Base-by-base conservation (phyloP, 169 alveolate genomes). In the Cryptosporidium meleagridis region DNA sequence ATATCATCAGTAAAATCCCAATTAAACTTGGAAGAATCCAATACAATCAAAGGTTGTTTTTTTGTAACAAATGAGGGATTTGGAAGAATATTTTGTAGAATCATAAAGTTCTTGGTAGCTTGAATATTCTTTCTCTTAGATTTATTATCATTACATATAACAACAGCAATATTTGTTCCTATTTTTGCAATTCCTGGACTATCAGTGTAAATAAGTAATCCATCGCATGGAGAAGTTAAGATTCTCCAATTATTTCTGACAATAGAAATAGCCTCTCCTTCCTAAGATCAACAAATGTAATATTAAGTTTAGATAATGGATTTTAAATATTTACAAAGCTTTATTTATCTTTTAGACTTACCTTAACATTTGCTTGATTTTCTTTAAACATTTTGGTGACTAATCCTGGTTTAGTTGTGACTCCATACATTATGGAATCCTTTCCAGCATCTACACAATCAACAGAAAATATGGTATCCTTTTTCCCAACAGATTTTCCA, bases 151-250 rank as follows among this genome's bases (percentile, higher is more conserved):
- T 45, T 80, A 44, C 89, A 80, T 62, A 62, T 21, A 41, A 80
- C 75, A 39, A 65, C 48, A 37, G 80, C 89, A 10, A 80, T 37
- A 45, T 80, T 80, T 5, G 75, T 80, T 29, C 75, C 80, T n/a
- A 31, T 62, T 29, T 41, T 59, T 21, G 75, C 75, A 18, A 80
- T 26, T 14, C 89, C 89, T 14, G 89, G 89, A 51, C 67, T 26
- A 37, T 80, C 80, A 9, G 68, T 80, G 53, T 80, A 80, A n/a
- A 80, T 41, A 29, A 80, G 12, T 21, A 80, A 29, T 62, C 89
- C 89, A 29, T 80, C 51, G 65, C 89, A 80, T 10, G 89, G 89
- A 21, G 89, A 80, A 29, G 73, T 59, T 41, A 80, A 31, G 18
- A 80, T 59, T 35, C 48, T 80, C 89, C 89, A 80, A 18, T 80